Evolutionary conservation across 2,329 filamentous ascomycete genomes (phyloP).

Genomic region (Fusarium sp.): DNA sequence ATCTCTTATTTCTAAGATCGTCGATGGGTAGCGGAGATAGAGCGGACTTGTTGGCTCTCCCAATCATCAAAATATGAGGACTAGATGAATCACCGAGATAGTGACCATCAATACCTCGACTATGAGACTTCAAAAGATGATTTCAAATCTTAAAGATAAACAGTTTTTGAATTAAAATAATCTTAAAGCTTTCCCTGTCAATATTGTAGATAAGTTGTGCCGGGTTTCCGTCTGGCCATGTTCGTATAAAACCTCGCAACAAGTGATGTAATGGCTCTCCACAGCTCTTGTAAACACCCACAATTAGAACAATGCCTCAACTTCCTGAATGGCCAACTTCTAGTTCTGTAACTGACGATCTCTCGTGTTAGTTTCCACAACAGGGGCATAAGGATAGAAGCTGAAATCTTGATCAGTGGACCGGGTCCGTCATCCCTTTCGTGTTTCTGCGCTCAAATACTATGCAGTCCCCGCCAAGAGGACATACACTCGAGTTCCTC

Average conservation of each 20-base stretch:
- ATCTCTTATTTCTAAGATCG: not conserved
- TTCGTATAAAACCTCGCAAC: not conserved
- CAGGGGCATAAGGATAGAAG: not conserved
- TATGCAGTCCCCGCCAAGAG: conserved; percentile 4
- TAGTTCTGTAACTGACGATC: not conserved
- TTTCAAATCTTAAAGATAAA: not conserved
- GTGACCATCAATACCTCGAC: not conserved
- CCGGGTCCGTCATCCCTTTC: not conserved
- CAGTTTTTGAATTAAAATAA: not conserved
- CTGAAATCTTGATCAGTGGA: not conserved
- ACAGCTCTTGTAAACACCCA: not conserved
- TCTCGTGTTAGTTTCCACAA: not conserved
- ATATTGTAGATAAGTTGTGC: not conserved
- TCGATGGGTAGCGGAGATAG: not conserved
- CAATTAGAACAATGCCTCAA: not conserved
- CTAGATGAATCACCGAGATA: not conserved
- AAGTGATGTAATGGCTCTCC: conserved; percentile 17
- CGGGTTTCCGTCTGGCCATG: not conserved
- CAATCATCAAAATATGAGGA: not conserved
- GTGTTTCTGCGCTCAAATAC: not conserved
- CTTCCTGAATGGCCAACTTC: not conserved
- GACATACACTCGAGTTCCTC: not conserved
- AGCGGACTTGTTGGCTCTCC: not conserved
- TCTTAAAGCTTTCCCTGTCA: too few relatives aligned
- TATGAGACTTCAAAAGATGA: not conserved